A percentile compares a stretch with the other conserved stretches of the same genome.
Evolutionary conservation across 306 rosid species (phyloP).

Genomic region (Geum urbanum): DNA sequence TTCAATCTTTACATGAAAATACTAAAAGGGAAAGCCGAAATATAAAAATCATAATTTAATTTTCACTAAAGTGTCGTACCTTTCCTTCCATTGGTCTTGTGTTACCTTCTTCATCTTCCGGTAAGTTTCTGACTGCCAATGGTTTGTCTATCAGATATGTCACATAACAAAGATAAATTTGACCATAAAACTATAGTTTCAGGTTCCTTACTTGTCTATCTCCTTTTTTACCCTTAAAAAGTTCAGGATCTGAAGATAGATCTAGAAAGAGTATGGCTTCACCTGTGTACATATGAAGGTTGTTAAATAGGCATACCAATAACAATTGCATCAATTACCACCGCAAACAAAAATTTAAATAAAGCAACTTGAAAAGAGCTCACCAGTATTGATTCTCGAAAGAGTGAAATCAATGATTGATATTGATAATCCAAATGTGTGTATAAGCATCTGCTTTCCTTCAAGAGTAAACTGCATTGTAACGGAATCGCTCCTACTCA

Average conservation of each 20-base stretch:
- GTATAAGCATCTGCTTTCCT: slow-evolving; percentile 49
- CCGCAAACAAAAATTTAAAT: background rate
- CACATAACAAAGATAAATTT: slow-evolving; percentile 6
- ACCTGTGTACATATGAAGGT: slow-evolving; percentile 45
- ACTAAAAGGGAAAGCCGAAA: background rate
- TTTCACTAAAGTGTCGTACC: slow-evolving; percentile 37
- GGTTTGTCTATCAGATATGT: slow-evolving; percentile 20
- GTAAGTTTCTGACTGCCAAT: slow-evolving; percentile 81
- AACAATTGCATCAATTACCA: slow-evolving; percentile 14
- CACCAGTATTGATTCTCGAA: slow-evolving; percentile 88
- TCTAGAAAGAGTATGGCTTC: slow-evolving; percentile 75
- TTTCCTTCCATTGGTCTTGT: slow-evolving; percentile 89
- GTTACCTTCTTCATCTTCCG: slow-evolving; percentile 86
- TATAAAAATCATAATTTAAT: background rate
- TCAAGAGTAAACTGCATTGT: slow-evolving; percentile 73
- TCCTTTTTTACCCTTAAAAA: slow-evolving; percentile 79
- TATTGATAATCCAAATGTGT: slow-evolving; percentile 66
- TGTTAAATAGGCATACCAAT: slow-evolving; percentile 17
- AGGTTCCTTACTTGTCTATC: slow-evolving; percentile 65
- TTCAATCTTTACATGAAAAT: background rate
- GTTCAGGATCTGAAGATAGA: slow-evolving; percentile 70
- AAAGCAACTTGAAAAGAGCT: slow-evolving; percentile 4
- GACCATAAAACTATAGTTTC: slow-evolving; percentile 13
- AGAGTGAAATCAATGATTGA: slow-evolving; percentile 87
- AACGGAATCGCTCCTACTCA: slow-evolving; percentile 57